A percentile compares a stretch with the other conserved stretches of the same genome.
These are phyloP conservation scores for Claviceps paspali DNA, from an alignment of 2,329 filamentous ascomycete species.

Conservation along the genomic window DNA sequence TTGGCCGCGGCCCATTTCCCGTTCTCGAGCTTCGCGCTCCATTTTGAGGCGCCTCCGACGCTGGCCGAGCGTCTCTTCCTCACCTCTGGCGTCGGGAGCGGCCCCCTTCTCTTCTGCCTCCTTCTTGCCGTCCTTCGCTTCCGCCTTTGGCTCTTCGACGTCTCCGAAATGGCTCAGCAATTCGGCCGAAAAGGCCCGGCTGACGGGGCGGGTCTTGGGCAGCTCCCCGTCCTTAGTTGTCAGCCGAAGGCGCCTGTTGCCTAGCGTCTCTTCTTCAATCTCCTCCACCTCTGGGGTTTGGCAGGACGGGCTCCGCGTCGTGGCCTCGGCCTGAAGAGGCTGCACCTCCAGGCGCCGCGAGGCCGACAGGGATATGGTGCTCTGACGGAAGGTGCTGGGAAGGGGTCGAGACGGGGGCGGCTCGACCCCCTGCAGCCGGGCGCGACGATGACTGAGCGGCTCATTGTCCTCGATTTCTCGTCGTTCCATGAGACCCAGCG, in stretches of 20 bases:
- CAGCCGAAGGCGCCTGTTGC: constrained; percentile 48
- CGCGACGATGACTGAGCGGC: constrained; percentile 63
- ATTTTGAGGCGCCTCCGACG: constrained; percentile 59
- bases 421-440: constrained; percentile 52
- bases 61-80: constrained; percentile 70
- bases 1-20: constrained; percentile 33
- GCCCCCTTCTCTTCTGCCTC: too few relatives aligned
- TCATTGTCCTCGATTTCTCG: constrained; percentile 86
- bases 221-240: constrained; percentile 38
- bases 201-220: constrained; percentile 42
- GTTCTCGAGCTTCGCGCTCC: constrained; percentile 47
- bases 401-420: constrained; percentile 25
- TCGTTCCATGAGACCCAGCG: constrained; percentile 62
- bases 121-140: background rate
- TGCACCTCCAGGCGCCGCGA: background rate
- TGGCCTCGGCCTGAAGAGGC: constrained; percentile 16
- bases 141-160: constrained; percentile 3
- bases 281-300: constrained; percentile 43
- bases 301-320: too few relatives aligned
- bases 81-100: too few relatives aligned
- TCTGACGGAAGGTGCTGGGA: constrained; percentile 24
- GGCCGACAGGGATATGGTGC: constrained; percentile 26
- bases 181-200: constrained; percentile 51
- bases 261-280: constrained; percentile 49
- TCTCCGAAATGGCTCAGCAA: constrained; percentile 50